Percentiles rank a stretch among this genome's conserved stretches.
Evolutionary conservation across 2,329 filamentous ascomycete species (phyloP).

Genomic region (Alternaria conjuncta): DNA sequence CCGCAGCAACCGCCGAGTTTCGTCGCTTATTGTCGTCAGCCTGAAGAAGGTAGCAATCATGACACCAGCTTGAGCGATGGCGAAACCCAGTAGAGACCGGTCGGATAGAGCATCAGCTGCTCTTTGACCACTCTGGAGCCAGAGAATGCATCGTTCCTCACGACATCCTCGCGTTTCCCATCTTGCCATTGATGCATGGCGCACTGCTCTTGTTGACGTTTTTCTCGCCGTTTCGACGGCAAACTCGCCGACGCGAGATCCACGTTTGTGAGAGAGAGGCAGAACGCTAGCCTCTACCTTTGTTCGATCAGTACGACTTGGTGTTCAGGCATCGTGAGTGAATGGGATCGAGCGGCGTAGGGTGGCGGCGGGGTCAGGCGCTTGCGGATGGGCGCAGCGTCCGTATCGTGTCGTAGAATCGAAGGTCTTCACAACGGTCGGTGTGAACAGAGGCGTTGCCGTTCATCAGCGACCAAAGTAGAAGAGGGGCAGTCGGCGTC

Average conservation of each 20-base stretch:
- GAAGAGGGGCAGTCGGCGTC: not conserved
- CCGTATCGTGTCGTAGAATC: not conserved
- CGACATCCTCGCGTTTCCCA: not conserved
- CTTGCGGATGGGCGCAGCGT: not conserved
- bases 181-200: not conserved
- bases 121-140: not conserved
- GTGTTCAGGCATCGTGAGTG: not conserved
- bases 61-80: not conserved
- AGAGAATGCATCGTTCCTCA: not conserved
- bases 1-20: not conserved
- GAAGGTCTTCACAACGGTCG: not conserved
- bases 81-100: not conserved
- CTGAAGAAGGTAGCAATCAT: not conserved
- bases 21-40: not conserved
- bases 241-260: not conserved
- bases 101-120: not conserved
- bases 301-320: not conserved
- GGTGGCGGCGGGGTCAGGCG: not conserved
- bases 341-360: not conserved
- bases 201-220: not conserved
- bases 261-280: not conserved
- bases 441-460: not conserved
- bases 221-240: not conserved
- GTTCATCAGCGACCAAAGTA: not conserved
- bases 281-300: not conserved